Conservation (phyloP, 306 rosid species). For the Fagus sylvatica region DNA sequence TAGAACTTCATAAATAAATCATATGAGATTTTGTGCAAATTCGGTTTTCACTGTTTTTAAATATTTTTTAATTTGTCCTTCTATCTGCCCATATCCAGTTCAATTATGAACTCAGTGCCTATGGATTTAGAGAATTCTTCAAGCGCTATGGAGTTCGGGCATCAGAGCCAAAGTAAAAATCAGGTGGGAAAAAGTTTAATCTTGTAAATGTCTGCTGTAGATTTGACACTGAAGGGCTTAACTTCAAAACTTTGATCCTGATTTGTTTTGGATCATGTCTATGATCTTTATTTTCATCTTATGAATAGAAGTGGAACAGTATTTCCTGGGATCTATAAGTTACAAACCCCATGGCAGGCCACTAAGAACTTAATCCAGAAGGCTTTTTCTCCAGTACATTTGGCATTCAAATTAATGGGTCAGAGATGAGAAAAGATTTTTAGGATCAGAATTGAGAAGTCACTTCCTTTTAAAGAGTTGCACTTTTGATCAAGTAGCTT, state of each 20-base stretch:
- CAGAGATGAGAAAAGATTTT: background rate
- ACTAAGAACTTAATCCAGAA: background rate
- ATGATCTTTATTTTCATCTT: background rate
- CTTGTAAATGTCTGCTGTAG: background rate
- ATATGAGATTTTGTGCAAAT: background rate
- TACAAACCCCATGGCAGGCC: background rate
- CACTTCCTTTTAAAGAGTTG: background rate
- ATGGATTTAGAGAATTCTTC: conserved; percentile 93
- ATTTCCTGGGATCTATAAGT: background rate
- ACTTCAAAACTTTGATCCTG: background rate
- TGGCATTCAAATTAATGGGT: background rate
- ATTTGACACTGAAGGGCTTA: background rate
- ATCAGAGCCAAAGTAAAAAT: conserved; percentile 43
- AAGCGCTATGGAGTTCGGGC: conserved; percentile 65
- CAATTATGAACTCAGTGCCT: conserved; percentile 66
- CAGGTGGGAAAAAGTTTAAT: conserved; percentile 6
- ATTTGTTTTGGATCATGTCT: background rate
- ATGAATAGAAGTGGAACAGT: background rate
- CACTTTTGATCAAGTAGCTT: background rate
- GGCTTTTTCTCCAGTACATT: background rate
- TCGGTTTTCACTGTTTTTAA: background rate
- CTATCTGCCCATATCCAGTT: conserved; percentile 53
- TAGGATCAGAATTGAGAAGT: background rate
- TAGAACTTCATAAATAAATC: background rate
- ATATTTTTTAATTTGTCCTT: conserved; percentile 10